Percentiles rank a stretch among this genome's conserved stretches.
Conservation (phyloP, 768 basidiomycete species). For the Boletus sensibilis region DNA sequence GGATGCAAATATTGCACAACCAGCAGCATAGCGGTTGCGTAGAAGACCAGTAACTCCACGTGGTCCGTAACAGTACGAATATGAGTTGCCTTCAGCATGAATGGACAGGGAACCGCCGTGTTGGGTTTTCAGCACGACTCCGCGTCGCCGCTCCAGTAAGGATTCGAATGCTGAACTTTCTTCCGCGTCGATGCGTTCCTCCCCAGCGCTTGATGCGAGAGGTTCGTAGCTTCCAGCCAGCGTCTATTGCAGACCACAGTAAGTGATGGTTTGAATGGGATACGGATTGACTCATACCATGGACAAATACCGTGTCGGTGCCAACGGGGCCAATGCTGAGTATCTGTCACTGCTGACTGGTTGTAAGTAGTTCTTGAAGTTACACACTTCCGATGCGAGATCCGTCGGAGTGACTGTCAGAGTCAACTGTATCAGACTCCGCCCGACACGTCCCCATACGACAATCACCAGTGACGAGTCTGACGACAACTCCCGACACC, state of each 20-base stretch:
- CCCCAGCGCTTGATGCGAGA: slow-evolving; percentile 8
- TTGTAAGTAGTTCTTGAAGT: not conserved
- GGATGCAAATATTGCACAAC: slow-evolving; percentile 72
- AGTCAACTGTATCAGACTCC: not conserved
- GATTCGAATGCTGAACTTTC: slow-evolving; percentile 13
- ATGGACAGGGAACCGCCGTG: slow-evolving; percentile 30
- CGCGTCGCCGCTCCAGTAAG: slow-evolving; percentile 20
- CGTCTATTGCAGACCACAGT: slow-evolving; percentile 6
- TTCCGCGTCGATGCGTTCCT: slow-evolving; percentile 12
- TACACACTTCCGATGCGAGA: not conserved
- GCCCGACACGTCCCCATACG: not conserved
- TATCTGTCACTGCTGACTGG: not conserved
- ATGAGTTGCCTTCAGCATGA: slow-evolving; percentile 32
- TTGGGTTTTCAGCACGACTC: slow-evolving; percentile 20
- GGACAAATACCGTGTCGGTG: not conserved
- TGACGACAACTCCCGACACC: too few relatives aligned
- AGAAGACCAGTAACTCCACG: slow-evolving; percentile 61
- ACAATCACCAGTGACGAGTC: not conserved
- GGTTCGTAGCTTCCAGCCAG: slow-evolving; percentile 14
- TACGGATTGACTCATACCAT: slow-evolving; percentile 14
- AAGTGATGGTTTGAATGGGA: not conserved
- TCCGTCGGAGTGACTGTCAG: too few relatives aligned
- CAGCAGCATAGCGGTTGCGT: slow-evolving; percentile 61
- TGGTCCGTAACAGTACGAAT: slow-evolving; percentile 74
- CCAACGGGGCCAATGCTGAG: not conserved